Evolutionary conservation across 352 stramenopile genomes (phyloP).

Genomic region (Peronospora belbahrii): DNA sequence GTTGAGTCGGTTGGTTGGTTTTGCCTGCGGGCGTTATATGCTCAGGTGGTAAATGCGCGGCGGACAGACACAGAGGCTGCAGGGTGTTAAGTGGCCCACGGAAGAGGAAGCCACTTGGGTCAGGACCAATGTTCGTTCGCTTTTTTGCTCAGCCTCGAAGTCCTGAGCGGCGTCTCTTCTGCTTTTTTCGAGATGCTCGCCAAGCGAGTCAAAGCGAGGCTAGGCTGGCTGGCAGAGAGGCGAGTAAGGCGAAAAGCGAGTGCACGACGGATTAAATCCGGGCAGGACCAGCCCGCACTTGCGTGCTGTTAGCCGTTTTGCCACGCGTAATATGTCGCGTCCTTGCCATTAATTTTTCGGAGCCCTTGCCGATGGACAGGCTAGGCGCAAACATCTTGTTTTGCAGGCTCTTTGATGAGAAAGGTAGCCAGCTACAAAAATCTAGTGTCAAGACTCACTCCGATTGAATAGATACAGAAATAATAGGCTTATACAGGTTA

Average conservation of each 20-base stretch:
- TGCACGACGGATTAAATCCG: conserved; percentile 14
- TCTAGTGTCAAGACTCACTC: background rate
- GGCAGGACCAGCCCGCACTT: background rate
- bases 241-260: conserved; percentile 21
- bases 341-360: conserved; percentile 23
- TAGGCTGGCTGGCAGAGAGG: conserved; percentile 26
- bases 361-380: conserved; percentile 6
- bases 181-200: conserved; percentile 32
- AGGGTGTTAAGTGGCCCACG: conserved; percentile 21
- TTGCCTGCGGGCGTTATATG: conserved; percentile 11
- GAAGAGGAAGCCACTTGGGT: conserved; percentile 33
- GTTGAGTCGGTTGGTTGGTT: conserved; percentile 9
- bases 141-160: conserved; percentile 30
- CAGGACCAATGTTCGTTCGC: conserved; percentile 30
- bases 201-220: conserved; percentile 4
- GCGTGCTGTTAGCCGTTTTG: conserved; percentile 8
- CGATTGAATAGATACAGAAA: conserved; percentile 10
- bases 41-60: conserved; percentile 20
- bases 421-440: background rate
- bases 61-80: conserved; percentile 6
- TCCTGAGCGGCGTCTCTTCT: conserved; percentile 32
- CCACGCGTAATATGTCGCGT: conserved; percentile 20
- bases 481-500: conserved; percentile 19
- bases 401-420: conserved; percentile 6
- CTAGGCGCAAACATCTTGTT: conserved; percentile 1